Conservation (phyloP, 345 rosid genomes). For the Eucalyptus curtisii region DNA sequence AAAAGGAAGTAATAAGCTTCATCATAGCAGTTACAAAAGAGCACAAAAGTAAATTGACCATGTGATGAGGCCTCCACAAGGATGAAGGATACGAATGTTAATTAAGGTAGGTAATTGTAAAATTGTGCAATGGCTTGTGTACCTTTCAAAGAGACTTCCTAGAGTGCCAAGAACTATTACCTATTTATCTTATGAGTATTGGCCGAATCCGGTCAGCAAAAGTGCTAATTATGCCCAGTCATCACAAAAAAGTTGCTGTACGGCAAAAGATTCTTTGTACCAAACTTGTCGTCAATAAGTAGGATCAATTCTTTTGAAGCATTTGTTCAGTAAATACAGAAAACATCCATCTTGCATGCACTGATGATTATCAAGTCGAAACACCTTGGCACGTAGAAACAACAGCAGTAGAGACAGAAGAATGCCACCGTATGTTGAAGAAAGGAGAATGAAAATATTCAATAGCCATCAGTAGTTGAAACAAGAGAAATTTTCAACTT, state of each 20-base stretch:
- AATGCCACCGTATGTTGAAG: background rate
- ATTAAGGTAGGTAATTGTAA: background rate
- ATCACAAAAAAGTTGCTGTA: background rate
- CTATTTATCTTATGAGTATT: background rate
- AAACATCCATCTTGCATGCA: background rate
- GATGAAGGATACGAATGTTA: background rate
- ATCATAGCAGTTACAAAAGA: background rate
- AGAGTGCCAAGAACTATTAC: background rate
- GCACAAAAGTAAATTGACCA: background rate
- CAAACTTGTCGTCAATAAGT: background rate
- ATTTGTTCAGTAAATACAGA: background rate
- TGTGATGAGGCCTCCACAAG: background rate
- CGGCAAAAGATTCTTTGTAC: background rate
- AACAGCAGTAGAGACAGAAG: background rate
- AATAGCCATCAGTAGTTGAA: background rate
- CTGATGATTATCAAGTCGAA: background rate
- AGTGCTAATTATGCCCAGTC: background rate
- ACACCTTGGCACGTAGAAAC: background rate
- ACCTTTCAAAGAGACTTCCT: background rate
- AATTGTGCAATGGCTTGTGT: background rate
- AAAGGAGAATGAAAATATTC: background rate
- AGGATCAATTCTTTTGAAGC: background rate
- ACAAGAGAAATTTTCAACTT: background rate
- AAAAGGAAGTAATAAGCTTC: background rate
- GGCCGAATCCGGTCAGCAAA: background rate